Evolutionary conservation across 352 stramenopile species (phyloP), one percentile per base, ranked within the genome.

Genomic region (Globisporangium splendens): DNA sequence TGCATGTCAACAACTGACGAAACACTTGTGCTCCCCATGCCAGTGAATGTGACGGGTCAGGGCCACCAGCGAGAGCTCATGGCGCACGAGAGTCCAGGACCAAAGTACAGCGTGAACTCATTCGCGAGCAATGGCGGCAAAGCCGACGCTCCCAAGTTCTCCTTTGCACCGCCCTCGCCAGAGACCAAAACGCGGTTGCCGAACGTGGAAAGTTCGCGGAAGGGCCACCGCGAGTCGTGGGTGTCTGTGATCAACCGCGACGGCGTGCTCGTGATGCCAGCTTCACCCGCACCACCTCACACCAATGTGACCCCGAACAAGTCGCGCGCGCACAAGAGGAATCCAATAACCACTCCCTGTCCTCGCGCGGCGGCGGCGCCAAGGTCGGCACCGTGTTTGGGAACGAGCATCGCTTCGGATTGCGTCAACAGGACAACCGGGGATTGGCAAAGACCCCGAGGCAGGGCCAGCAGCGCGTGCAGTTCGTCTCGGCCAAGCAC

Each of bases 161-260:
- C 84, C 5, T 93, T 93, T 38, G 79, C 82, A 7, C 67, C 76
- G 12, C 77, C 77, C 2, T 76, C 73, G 0, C 68, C 77, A 28
- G 69, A 79, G 57, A 68, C 73, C 35, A 82, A 81, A 48, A 89
- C 69, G 13, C 69, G 79, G 13, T 52, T 88, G 18, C 70, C 79
- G 18, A 77, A 77, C 15, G 73, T 89, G 20, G 74, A 75, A 46
- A 83, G 61, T 46, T 75, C 83, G 24, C 73, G 68, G 0, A 72
- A 72, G 38, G 79, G 80, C 38, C 78, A 86, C 44, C 84, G 84
- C 13, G 84, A 91, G 51, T 92, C 84, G 24, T 93, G 84, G 84
- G 51, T 93, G 20, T 91, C 79, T 3, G 77, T 85, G 6, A 91
- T 93, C 59, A 90, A 93, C 53, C 81, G 73, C 55, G 92, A 93